These are phyloP conservation scores for Xylaria longipes DNA, from an alignment of 495 filamentous ascomycete species.

Conservation along the genomic window DNA sequence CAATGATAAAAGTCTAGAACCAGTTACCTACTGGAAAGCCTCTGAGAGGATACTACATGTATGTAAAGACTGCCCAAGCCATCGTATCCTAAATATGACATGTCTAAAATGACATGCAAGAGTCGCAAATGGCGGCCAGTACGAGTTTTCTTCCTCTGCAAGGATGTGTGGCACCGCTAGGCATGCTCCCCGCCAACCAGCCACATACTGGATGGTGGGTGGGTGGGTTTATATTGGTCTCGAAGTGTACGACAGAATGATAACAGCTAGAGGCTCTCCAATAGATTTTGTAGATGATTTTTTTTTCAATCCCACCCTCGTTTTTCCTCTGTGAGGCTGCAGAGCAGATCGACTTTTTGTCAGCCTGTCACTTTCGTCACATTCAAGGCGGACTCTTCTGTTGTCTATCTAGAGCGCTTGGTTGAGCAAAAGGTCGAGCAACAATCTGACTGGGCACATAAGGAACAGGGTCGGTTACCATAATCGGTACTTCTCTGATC, in stretches of 20 bases:
- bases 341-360: neutral
- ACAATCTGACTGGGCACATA: neutral
- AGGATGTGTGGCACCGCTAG: neutral
- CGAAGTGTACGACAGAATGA: neutral
- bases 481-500: neutral
- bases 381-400: neutral
- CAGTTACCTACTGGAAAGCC: slow-evolving; percentile 6
- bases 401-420: neutral
- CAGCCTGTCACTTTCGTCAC: neutral
- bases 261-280: neutral
- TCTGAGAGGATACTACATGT: neutral
- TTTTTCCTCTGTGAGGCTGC: neutral
- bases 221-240: slow-evolving; percentile 16
- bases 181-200: neutral
- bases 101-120: neutral
- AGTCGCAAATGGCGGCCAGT: neutral
- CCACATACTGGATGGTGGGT: neutral
- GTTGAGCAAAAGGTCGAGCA: neutral
- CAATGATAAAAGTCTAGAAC: neutral
- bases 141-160: slow-evolving; percentile 8
- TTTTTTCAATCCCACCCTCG: neutral
- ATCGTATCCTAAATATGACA: slow-evolving; percentile 12
- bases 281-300: neutral
- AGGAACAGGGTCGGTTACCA: neutral
- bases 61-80: neutral